phyloP scores from a whole-genome alignment of 495 filamentous ascomycete species.

The Penicillium dipodomyicola region DNA sequence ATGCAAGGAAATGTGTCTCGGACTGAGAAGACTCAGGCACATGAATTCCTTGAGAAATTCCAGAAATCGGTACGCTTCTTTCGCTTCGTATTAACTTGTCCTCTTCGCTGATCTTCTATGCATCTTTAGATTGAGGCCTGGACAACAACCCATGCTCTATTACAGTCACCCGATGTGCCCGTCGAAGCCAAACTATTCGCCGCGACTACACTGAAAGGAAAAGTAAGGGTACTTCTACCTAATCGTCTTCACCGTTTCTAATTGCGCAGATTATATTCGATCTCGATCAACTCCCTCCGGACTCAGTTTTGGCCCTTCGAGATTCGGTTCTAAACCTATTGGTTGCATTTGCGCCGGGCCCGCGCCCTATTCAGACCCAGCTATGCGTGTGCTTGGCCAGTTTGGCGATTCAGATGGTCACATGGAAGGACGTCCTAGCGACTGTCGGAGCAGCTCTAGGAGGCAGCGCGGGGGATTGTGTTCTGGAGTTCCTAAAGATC shows the following conservation, averaged over 20 bases:
- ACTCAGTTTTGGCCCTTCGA: constrained; percentile 70
- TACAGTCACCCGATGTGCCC: constrained; percentile 70
- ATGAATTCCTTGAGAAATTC: constrained; percentile 88
- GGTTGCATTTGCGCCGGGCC: constrained; percentile 72
- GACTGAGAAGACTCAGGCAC: constrained; percentile 81
- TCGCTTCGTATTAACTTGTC: constrained; percentile 11
- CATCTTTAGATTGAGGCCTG: constrained; percentile 74
- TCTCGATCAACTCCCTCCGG: constrained; percentile 77
- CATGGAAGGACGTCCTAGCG: constrained; percentile 91
- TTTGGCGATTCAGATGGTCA: constrained; percentile 90
- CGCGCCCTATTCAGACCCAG: constrained; percentile 88
- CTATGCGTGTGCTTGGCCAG: constrained; percentile 92
- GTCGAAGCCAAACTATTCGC: constrained; percentile 91
- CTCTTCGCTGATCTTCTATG: background rate
- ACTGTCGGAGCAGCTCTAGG: constrained; percentile 77
- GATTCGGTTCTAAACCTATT: constrained; percentile 79
- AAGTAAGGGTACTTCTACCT: constrained; percentile 57
- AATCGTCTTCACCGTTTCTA: constrained; percentile 15
- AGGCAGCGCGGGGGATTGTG: constrained; percentile 71
- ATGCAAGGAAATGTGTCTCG: constrained; percentile 83
- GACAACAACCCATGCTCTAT: constrained; percentile 78
- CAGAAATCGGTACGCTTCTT: constrained; percentile 86
- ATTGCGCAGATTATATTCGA: constrained; percentile 71
- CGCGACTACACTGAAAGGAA: constrained; percentile 94
- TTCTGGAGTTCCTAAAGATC: constrained; percentile 93